A percentile compares a stretch with the other conserved stretches of the same genome.
Conservation (phyloP, 1,284 basidiomycete species). For the Megacollybia platyphylla region DNA sequence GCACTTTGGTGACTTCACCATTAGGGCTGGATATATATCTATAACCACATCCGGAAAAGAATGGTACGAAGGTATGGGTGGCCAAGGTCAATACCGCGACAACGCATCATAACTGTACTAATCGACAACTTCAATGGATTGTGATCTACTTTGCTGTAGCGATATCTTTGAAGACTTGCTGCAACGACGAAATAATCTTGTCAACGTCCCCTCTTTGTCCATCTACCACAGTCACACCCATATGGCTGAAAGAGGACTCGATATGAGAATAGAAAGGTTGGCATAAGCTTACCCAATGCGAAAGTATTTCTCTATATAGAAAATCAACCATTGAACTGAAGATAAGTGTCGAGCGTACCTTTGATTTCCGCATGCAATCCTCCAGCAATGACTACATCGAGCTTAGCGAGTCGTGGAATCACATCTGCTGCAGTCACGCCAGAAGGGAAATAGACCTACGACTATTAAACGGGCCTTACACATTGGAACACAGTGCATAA, state of each 20-base stretch:
- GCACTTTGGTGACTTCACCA: conserved; percentile 92
- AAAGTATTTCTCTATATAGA: conserved; percentile 59
- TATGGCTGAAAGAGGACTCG: conserved; percentile 46
- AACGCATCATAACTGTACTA: not conserved
- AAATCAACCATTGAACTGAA: conserved; percentile 4
- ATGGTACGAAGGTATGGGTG: conserved; percentile 54
- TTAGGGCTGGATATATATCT: conserved; percentile 77
- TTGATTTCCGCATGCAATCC: conserved; percentile 85
- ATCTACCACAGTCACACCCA: conserved; percentile 80
- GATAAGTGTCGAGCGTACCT: conserved; percentile 35
- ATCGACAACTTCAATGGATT: not conserved
- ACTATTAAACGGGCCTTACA: conserved; percentile 1
- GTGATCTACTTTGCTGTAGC: conserved; percentile 9
- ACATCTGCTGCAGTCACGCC: conserved; percentile 66
- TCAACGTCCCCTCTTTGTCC: conserved; percentile 64
- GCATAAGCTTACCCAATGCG: conserved; percentile 48
- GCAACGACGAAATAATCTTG: conserved; percentile 57
- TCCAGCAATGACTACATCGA: conserved; percentile 77
- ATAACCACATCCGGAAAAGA: conserved; percentile 65
- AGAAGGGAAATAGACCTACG: conserved; percentile 65
- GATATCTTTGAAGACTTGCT: conserved; percentile 45
- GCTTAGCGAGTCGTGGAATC: conserved; percentile 54
- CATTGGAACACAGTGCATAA: conserved; percentile 5
- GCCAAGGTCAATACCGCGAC: conserved; percentile 6
- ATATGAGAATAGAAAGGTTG: not conserved